Evolutionary conservation across 768 basidiomycete species (phyloP), one percentile per base, ranked within the genome.

Genomic region (Kwoniella sp.): DNA sequence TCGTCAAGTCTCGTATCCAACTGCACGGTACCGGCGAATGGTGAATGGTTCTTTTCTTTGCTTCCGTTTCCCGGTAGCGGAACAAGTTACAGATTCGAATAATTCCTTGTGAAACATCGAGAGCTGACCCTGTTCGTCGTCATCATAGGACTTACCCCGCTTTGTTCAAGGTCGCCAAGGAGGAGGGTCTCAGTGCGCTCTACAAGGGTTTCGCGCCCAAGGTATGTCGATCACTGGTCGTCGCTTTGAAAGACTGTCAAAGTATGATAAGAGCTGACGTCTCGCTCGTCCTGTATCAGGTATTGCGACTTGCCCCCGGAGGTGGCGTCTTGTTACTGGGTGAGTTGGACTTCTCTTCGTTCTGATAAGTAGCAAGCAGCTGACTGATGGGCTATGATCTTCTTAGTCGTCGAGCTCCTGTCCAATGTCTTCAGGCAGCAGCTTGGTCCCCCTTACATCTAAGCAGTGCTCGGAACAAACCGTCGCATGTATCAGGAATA

Each of bases 1-100:
- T 98, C 68, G 91, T 96, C 66, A 97, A 98, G 82, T 93, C 93
- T 17, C 90, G 95, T 52, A 93, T 98, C 41, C 96, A 99, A 82
- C 77, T 82, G 57, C 68, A 75, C 37, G 73, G 76, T 4, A 71
- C 77, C 62, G 82, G 73, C 26, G 71, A 76, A 65, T 78, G 66
- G 70, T 70, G 25, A 56, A 66, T 67, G 17, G 0, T 20, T 29
- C 13, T 15, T 20, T 7, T 2, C 50, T 23, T 7, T 23, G n/a
- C 22, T 15, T 57, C 37, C 55, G 22, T 41, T 2, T 1, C 25
- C n/a, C n/a, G n/a, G n/a, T n/a, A 37, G 23, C 22, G n/a, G 12
- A 25, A 17, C 54, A 55, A 30, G n/a, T 17, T 48, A 34, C n/a
- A 15, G 20, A 47, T 51, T 50, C n/a, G n/a, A n/a, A n/a, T n/a